A percentile compares a stretch with the other conserved stretches of the same genome.
phyloP scores from a whole-genome alignment of 2,329 filamentous ascomycete species.

The Fusarium sterilihyphosum region DNA sequence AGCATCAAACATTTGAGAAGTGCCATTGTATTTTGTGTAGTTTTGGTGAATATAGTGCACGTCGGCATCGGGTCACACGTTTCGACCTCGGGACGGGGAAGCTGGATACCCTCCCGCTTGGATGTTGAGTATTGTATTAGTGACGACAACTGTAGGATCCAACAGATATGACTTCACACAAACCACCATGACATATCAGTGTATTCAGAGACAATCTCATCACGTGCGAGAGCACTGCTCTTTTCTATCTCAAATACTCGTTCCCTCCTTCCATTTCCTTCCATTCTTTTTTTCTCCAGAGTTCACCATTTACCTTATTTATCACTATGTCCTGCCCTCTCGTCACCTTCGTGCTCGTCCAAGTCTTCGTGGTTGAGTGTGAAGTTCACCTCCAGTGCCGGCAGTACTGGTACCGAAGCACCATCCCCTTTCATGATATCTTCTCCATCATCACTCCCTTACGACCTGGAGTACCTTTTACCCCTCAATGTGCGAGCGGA shows the following conservation, averaged over 20 bases:
- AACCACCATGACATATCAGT: too few species aligned
- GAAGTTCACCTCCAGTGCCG: neutral
- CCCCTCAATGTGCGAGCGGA: neutral
- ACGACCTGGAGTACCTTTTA: neutral
- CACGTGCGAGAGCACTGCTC: neutral
- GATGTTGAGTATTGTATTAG: neutral
- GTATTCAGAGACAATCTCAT: too few species aligned
- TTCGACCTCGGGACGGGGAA: neutral
- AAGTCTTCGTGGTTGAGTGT: neutral
- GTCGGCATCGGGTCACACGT: too few species aligned
- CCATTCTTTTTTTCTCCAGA: neutral
- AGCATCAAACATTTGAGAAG: rapidly evolving
- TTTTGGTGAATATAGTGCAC: neutral
- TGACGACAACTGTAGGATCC: neutral
- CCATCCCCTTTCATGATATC: neutral
- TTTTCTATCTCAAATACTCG: neutral
- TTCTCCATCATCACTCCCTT: too few species aligned
- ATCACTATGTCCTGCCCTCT: neutral
- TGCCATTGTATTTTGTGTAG: too few species aligned
- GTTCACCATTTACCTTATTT: neutral
- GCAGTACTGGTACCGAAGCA: neutral
- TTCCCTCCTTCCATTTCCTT: neutral
- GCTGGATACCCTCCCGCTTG: neutral
- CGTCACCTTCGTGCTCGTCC: neutral
- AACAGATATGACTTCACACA: neutral